Evolutionary conservation across 2,329 filamentous ascomycete genomes (phyloP).

Genomic region (Ilyonectria robusta): DNA sequence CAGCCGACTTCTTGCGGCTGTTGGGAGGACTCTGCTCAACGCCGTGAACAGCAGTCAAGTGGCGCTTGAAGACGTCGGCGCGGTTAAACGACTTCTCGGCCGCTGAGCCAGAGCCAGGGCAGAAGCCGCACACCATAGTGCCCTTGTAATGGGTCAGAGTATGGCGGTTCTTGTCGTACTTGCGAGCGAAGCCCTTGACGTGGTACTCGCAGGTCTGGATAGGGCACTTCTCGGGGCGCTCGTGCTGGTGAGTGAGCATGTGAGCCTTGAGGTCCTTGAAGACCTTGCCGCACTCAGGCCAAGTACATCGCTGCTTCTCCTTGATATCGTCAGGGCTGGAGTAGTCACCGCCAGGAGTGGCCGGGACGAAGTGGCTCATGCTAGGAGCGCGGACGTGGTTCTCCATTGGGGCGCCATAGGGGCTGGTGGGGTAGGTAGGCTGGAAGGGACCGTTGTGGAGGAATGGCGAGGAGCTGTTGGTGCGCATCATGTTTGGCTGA

Average conservation of each 20-base stretch:
- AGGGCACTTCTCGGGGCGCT: slow-evolving; percentile 94
- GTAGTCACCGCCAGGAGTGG: slow-evolving; percentile 68
- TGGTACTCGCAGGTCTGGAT: slow-evolving; percentile 94
- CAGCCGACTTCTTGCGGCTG: slow-evolving; percentile 79
- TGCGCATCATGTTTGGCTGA: slow-evolving; percentile 63
- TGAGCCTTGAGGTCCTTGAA: slow-evolving; percentile 96
- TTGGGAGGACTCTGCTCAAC: slow-evolving; percentile 95
- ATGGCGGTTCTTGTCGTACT: slow-evolving; percentile 97
- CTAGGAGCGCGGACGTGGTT: slow-evolving; percentile 73
- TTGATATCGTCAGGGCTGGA: slow-evolving; percentile 74
- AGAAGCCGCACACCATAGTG: slow-evolving; percentile 97
- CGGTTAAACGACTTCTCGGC: slow-evolving; percentile 97
- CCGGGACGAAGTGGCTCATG: slow-evolving; percentile 78
- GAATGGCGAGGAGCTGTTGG: slow-evolving; percentile 77
- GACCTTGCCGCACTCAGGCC: slow-evolving; percentile 85
- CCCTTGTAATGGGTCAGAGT: slow-evolving; percentile 97
- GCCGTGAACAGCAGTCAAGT: slow-evolving; percentile 89
- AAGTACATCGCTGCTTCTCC: slow-evolving; percentile 81
- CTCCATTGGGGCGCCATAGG: slow-evolving; percentile 64
- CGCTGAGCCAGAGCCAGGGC: slow-evolving; percentile 87
- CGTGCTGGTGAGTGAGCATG: slow-evolving; percentile 93
- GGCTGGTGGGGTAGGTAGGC: slow-evolving; percentile 67
- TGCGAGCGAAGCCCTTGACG: slow-evolving; percentile 91
- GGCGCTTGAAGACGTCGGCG: slow-evolving; percentile 95
- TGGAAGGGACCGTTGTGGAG: slow-evolving; percentile 69